A percentile compares a stretch with the other conserved stretches of the same genome.
Conservation (phyloP, 352 stramenopile genomes). For the Globisporangium uncinulatum region DNA sequence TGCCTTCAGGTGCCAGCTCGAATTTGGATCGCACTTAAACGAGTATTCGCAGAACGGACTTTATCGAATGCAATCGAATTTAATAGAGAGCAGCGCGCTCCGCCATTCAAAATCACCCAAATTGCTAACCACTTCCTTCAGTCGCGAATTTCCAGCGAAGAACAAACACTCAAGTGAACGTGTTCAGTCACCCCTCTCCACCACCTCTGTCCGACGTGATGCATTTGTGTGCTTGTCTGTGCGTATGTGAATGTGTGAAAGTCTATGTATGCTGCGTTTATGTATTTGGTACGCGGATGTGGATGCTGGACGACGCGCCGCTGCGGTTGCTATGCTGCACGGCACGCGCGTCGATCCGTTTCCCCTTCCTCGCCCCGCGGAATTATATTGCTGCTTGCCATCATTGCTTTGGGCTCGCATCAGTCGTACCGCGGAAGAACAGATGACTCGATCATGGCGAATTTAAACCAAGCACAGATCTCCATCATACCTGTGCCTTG, state of each 20-base stretch:
- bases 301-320: background rate
- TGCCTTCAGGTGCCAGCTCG: no score
- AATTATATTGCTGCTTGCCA: slow-evolving; percentile 74
- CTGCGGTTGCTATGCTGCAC: background rate
- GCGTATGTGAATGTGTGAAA: slow-evolving; percentile 8
- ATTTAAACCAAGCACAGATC: slow-evolving; percentile 82
- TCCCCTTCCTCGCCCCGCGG: slow-evolving; percentile 19
- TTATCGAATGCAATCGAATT: no score
- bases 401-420: slow-evolving; percentile 70
- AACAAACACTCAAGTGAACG: no score
- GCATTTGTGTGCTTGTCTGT: slow-evolving; percentile 6
- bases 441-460: slow-evolving; percentile 65
- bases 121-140: slow-evolving; percentile 3
- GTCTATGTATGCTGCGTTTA: background rate
- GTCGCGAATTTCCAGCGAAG: slow-evolving; percentile 20
- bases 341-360: no score
- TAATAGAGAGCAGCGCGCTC: no score
- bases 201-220: background rate
- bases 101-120: background rate
- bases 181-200: no score
- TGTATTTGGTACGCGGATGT: background rate
- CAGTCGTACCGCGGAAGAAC: slow-evolving; percentile 79
- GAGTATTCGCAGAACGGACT: no score
- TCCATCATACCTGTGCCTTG: slow-evolving; percentile 57
- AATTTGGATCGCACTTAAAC: no score